Conservation (phyloP, 306 rosid genomes). For the Trifolium pratense region DNA sequence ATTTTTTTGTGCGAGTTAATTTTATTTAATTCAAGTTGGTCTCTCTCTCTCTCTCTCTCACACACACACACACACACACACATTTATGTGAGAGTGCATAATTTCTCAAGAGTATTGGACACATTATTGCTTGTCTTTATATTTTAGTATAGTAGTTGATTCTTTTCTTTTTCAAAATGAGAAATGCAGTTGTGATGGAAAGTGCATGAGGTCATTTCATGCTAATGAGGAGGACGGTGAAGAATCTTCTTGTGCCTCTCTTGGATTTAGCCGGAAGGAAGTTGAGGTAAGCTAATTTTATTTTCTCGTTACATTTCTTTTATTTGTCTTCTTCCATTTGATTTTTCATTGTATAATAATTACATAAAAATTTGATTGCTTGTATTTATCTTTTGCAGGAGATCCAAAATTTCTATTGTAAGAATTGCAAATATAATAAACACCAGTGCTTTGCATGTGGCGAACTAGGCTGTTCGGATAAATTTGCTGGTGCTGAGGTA, state of each 20-base stretch:
- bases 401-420: conserved; percentile 66
- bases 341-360: conserved; percentile 26
- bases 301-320: too few relatives aligned
- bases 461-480: conserved; percentile 77
- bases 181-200: conserved; percentile 84
- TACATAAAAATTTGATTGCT: conserved; percentile 32
- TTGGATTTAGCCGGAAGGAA: conserved; percentile 69
- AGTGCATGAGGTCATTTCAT: conserved; percentile 94
- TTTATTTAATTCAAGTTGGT: conserved; percentile 1
- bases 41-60: conserved; percentile 12
- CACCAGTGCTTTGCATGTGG: conserved; percentile 96
- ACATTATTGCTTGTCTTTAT: conserved; percentile 1
- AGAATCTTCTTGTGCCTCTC: conserved; percentile 70
- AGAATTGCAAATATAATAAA: conserved; percentile 72
- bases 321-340: conserved; percentile 22
- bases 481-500: conserved; percentile 83
- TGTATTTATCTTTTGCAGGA: conserved; percentile 57
- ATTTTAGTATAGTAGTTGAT: conserved; percentile 6
- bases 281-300: conserved; percentile 78
- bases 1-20: conserved; percentile 12
- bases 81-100: conserved; percentile 21
- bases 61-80: too few relatives aligned
- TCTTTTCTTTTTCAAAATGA: conserved; percentile 16
- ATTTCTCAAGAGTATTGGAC: conserved; percentile 1
- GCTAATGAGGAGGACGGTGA: conserved; percentile 62